Conservation (phyloP, 257 asterid species). For the Rubia yunnanensis region DNA sequence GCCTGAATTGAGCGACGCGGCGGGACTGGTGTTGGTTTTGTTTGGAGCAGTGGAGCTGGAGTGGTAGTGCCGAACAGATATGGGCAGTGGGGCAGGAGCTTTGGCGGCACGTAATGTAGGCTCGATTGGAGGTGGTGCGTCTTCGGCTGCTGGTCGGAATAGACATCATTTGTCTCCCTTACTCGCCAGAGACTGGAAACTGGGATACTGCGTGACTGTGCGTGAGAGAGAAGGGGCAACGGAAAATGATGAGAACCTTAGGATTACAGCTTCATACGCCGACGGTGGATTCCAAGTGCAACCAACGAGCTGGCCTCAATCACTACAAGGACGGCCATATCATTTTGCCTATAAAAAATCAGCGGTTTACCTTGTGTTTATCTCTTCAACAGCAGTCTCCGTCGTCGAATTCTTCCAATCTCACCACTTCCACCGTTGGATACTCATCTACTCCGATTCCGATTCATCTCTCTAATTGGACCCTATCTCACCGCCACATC, state of each 20-base stretch:
- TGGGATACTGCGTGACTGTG: too few species aligned
- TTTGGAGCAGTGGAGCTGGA: too few species aligned
- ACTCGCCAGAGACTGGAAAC: too few species aligned
- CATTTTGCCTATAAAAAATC: slow-evolving; percentile 6
- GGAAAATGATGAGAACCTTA: slow-evolving; percentile 35
- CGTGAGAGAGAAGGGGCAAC: not conserved
- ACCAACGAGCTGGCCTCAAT: not conserved
- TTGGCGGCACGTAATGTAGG: too few species aligned
- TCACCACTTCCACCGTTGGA: slow-evolving; percentile 46
- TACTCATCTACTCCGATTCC: slow-evolving; percentile 16
- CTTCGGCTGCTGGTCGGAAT: too few species aligned
- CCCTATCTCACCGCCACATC: slow-evolving; percentile 54
- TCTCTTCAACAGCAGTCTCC: slow-evolving; percentile 8
- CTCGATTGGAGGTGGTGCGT: too few species aligned
- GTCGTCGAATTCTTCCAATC: slow-evolving; percentile 19
- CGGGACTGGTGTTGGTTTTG: too few species aligned
- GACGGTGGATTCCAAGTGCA: not conserved
- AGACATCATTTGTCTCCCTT: too few species aligned
- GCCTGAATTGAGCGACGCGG: too few species aligned
- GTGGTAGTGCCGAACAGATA: too few species aligned
- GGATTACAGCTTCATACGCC: slow-evolving; percentile 28
- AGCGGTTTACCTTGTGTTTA: not conserved
- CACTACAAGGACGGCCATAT: not conserved
- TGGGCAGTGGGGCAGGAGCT: too few species aligned
- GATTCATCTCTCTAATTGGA: slow-evolving; percentile 29